Base-by-base conservation (phyloP, 1,139 yeast genomes). In the Saccharomyces hybrid region DNA sequence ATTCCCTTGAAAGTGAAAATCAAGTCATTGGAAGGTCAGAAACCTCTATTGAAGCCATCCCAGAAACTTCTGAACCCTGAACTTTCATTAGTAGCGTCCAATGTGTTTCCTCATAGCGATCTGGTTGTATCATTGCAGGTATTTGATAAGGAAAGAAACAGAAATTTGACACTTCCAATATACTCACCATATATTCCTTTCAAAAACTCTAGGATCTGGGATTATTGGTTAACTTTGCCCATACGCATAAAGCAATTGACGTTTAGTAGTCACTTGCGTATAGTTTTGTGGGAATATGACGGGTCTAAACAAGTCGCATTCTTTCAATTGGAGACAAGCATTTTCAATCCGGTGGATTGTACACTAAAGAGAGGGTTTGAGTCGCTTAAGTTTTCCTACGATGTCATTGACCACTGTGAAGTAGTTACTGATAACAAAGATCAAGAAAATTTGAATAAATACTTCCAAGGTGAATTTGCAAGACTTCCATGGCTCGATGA, bases 401-500 rank as follows among this genome's bases (percentile, higher is more conserved):
- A 62, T 34, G 64, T 44, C n/a, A 26, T 11, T n/a, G 47, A 50
- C 21, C 53, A 63, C 29, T 60, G 64, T 31, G 70, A 69, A 51
- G 64, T 73, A 61, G 32, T 62, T 8, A 73, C 73, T 52, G 67
- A 73, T 26, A 74, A 73, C 54, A 69, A 71, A 5, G 66, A 84
- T 16, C 93, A 87, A 61, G 70, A 71, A 55, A 73, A 79, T 53
- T 73, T 87, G 48, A 84, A 86, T 57, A 73, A 73, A 50, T 87
- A 84, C 64, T 90, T 86, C 61, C 78, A 81, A 58, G 91, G 93
- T 0, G 89, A 86, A 31, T 75, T 81, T 46, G 73, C 78, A 3
- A 71, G 79, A 14, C 74, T 84, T 1, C 81, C 79, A 46, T 93
- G 99, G 98, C 73, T 91, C 7, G 97, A 89, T 65, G 77, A 80